phyloP scores from a whole-genome alignment of 192 early-diverging fungal species.

The Coemansia sp. region DNA sequence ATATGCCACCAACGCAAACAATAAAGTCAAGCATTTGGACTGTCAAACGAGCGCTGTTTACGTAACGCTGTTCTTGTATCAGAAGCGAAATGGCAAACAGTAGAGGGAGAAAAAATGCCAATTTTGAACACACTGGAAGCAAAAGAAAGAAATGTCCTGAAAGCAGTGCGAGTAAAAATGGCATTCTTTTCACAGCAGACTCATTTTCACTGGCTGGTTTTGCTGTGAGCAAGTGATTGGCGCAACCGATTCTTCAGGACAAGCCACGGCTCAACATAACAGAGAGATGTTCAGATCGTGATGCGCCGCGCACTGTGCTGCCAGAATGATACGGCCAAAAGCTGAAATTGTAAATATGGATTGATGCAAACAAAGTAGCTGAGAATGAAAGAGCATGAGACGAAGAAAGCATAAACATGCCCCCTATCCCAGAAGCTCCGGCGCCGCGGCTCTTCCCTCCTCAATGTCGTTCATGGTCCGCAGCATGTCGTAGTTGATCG shows the following conservation, averaged over 20 bases:
- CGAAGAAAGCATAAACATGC: background rate
- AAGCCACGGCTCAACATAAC: background rate
- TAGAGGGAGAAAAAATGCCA: too few relatives aligned
- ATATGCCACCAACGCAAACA: conserved; percentile 81
- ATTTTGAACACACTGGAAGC: too few relatives aligned
- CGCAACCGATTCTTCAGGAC: background rate
- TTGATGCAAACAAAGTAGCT: background rate
- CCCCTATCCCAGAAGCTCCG: conserved; percentile 37
- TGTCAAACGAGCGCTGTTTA: background rate
- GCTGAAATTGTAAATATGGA: background rate
- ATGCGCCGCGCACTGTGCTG: background rate
- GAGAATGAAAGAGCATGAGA: background rate
- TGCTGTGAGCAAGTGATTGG: background rate
- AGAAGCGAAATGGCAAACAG: background rate
- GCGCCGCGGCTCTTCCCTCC: conserved; percentile 36
- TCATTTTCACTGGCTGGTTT: background rate
- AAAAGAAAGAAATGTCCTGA: too few relatives aligned
- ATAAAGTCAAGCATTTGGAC: conserved; percentile 62
- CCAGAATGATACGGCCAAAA: background rate
- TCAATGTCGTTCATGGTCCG: conserved; percentile 52
- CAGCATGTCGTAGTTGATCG: conserved; percentile 87
- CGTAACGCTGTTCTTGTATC: background rate
- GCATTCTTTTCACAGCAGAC: background rate
- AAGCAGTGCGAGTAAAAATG: too few relatives aligned
- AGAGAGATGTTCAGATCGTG: background rate